These are phyloP conservation scores for Trichomonas tenax DNA, from an alignment of 208 protist species.

Conservation along the genomic window DNA sequence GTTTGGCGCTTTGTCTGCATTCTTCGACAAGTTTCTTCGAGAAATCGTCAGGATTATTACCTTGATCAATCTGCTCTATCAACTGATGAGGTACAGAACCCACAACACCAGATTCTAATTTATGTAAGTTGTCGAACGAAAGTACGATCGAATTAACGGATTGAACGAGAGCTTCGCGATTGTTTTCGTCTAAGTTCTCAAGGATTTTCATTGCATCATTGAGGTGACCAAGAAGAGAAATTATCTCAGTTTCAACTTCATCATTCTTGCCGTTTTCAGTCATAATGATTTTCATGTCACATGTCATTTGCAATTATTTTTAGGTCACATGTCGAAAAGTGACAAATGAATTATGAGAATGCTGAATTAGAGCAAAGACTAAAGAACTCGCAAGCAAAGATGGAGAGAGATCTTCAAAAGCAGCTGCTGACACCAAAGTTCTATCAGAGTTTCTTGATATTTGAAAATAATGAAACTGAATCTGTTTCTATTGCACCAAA, in stretches of 20 bases:
- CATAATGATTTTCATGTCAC: neutral
- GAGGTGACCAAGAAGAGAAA: neutral
- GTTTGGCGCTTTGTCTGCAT: neutral
- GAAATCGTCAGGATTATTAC: conserved; percentile 15
- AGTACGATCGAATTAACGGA: neutral
- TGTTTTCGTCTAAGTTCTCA: conserved; percentile 6
- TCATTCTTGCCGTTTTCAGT: neutral
- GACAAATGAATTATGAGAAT: too few species aligned
- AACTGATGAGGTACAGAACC: neutral
- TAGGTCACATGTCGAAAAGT: too few species aligned
- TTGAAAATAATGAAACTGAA: too few species aligned
- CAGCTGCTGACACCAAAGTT: too few species aligned
- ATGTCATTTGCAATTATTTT: neutral
- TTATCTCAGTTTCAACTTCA: neutral
- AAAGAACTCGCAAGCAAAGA: too few species aligned
- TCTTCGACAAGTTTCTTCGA: neutral
- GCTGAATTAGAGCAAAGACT: too few species aligned
- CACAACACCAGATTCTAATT: neutral
- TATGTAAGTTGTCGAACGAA: neutral
- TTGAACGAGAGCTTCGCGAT: neutral
- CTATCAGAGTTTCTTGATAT: too few species aligned
- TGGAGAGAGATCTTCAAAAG: too few species aligned
- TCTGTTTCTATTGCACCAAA: too few species aligned
- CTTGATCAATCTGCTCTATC: neutral
- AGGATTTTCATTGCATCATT: conserved; percentile 15